A percentile compares a stretch with the other conserved stretches of the same genome.
These are phyloP conservation scores for Ganoderma resinaceum DNA, from an alignment of 1,284 basidiomycete genomes.

Conservation along the genomic window DNA sequence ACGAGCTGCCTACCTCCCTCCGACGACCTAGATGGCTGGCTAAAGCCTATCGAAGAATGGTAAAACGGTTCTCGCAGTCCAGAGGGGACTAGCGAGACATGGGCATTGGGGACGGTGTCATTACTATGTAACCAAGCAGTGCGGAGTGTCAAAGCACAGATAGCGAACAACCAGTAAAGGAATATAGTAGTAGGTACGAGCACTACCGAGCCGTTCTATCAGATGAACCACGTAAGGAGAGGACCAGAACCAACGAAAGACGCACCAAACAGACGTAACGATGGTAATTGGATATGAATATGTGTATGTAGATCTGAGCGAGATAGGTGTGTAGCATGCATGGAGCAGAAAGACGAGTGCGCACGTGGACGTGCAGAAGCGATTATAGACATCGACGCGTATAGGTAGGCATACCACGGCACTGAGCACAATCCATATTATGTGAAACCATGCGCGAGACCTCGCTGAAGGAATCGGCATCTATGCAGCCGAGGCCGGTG, in stretches of 20 bases:
- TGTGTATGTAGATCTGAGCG: not conserved
- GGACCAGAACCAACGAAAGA: not conserved
- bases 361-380: not conserved
- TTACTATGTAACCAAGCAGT: not conserved
- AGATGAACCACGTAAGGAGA: not conserved
- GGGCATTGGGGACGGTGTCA: not conserved
- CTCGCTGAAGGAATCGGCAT: not conserved
- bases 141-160: slow-evolving; percentile 1
- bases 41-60: not conserved
- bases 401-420: not conserved
- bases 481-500: slow-evolving; percentile 19
- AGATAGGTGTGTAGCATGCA: not conserved
- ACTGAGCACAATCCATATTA: not conserved
- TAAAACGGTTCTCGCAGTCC: not conserved
- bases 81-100: not conserved
- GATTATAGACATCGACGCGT: not conserved
- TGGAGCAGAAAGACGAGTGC: not conserved
- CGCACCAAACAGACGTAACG: slow-evolving; percentile 2
- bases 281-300: not conserved
- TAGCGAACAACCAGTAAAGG: not conserved
- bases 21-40: not conserved
- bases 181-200: slow-evolving; percentile 1
- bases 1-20: too few relatives aligned
- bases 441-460: not conserved
- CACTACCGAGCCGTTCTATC: slow-evolving; percentile 2